Percentiles rank a stretch among this genome's conserved stretches.
Evolutionary conservation across 495 filamentous ascomycete genomes (phyloP).

Genomic region (Trichoderma erinaceum): DNA sequence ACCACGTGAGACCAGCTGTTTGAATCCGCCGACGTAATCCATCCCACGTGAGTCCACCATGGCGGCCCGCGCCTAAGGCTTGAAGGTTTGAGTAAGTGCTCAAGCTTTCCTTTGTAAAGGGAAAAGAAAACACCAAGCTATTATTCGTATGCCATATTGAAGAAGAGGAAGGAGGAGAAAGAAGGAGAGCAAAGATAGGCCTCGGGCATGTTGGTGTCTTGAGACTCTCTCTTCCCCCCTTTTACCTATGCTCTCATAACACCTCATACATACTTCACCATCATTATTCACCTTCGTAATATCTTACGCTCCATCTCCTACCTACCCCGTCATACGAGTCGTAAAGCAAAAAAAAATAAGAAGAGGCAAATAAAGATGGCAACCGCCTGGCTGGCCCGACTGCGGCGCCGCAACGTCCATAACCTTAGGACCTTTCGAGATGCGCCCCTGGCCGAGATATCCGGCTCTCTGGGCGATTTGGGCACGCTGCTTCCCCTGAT

Average conservation of each 20-base stretch:
- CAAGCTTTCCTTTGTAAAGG: no score
- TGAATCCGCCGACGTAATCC: constrained; percentile 1
- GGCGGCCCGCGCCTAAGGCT: not conserved
- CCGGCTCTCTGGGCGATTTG: constrained; percentile 83
- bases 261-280: no score
- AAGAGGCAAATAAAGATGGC: not conserved
- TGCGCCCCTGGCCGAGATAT: constrained; percentile 70
- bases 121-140: no score
- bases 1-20: constrained; percentile 3
- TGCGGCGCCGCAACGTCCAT: constrained; percentile 34
- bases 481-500: constrained; percentile 87
- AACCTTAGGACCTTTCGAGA: constrained; percentile 41
- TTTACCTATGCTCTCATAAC: no score
- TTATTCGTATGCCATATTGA: no score
- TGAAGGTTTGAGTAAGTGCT: not conserved
- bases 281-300: no score
- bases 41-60: constrained; percentile 1
- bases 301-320: not conserved
- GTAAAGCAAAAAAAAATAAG: not conserved
- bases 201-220: no score
- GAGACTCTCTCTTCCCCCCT: no score
- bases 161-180: no score
- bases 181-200: no score
- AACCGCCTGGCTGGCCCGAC: constrained; percentile 14
- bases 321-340: not conserved